Conservation (phyloP, 1,284 basidiomycete genomes). For the Rhodotorula sp. region DNA sequence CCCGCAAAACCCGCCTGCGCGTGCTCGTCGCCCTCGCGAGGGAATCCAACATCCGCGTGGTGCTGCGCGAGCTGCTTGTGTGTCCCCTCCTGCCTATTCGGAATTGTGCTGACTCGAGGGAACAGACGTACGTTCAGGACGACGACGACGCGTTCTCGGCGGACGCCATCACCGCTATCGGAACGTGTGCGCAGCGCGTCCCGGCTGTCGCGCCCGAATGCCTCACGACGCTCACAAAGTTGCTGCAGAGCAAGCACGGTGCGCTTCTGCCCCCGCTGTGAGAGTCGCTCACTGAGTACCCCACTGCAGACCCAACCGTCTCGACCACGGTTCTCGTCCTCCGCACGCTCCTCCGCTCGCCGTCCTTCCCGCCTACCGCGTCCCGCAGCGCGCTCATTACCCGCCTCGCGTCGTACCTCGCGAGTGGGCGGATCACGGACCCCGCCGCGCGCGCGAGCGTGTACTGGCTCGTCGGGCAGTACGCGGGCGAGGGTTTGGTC, state of each 20-base stretch:
- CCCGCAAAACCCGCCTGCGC: slow-evolving; percentile 65
- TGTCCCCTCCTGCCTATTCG: neutral
- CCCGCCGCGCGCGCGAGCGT: slow-evolving; percentile 78
- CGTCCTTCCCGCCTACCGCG: slow-evolving; percentile 39
- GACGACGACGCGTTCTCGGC: slow-evolving; percentile 68
- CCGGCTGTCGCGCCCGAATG: slow-evolving; percentile 70
- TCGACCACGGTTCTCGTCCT: slow-evolving; percentile 78
- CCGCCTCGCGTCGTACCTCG: slow-evolving; percentile 70
- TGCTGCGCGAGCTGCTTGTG: slow-evolving; percentile 80
- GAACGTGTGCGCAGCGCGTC: slow-evolving; percentile 67
- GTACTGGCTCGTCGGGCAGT: slow-evolving; percentile 87
- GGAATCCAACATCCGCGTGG: slow-evolving; percentile 65
- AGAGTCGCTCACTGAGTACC: no score
- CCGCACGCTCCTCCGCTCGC: slow-evolving; percentile 71
- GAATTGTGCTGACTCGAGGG: neutral
- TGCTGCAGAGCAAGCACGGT: slow-evolving; percentile 69
- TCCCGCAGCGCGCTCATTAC: slow-evolving; percentile 54
- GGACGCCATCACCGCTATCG: slow-evolving; percentile 74
- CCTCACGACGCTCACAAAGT: slow-evolving; percentile 69
- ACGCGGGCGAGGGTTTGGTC: slow-evolving; percentile 56
- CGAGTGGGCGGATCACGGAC: slow-evolving; percentile 71
- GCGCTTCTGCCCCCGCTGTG: slow-evolving; percentile 47
- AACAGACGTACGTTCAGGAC: slow-evolving; percentile 69
- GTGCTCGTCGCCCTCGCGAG: slow-evolving; percentile 67
- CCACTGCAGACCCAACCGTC: slow-evolving; percentile 64